Percentiles rank a stretch among this genome's conserved stretches.
Evolutionary conservation across 768 basidiomycete species (phyloP).

Genomic region (Lactarius akahatsu): DNA sequence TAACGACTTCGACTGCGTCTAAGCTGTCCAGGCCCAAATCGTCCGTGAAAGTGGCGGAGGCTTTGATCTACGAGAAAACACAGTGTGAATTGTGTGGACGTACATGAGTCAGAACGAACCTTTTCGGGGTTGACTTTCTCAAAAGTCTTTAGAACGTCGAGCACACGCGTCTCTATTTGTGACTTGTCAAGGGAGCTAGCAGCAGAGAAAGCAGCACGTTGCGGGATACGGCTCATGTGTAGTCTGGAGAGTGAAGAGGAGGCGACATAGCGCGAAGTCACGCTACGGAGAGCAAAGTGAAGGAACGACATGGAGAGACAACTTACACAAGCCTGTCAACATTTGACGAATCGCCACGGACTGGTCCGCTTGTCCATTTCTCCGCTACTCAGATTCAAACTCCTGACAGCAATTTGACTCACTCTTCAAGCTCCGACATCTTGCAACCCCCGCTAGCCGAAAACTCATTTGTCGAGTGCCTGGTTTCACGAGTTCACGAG

Average conservation of each 20-base stretch:
- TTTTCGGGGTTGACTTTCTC: slow-evolving; percentile 83
- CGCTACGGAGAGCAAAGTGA: slow-evolving; percentile 24
- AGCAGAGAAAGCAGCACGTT: slow-evolving; percentile 60
- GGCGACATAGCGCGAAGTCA: slow-evolving; percentile 41
- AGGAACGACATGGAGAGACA: slow-evolving; percentile 25
- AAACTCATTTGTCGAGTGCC: too few species aligned
- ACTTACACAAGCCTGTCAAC: not conserved
- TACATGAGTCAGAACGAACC: slow-evolving; percentile 39
- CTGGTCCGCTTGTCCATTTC: too few species aligned
- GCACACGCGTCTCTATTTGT: slow-evolving; percentile 68
- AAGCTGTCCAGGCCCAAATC: slow-evolving; percentile 94
- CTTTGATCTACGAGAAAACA: slow-evolving; percentile 52
- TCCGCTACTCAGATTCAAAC: too few species aligned
- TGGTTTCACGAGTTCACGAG: too few species aligned
- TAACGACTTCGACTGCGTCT: slow-evolving; percentile 96
- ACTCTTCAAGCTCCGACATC: too few species aligned
- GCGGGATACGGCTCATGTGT: slow-evolving; percentile 33
- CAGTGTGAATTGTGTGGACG: not conserved
- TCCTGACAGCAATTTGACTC: too few species aligned
- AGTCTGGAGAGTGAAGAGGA: slow-evolving; percentile 29
- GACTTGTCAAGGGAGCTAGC: slow-evolving; percentile 64
- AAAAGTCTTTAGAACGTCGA: slow-evolving; percentile 83
- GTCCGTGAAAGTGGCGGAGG: slow-evolving; percentile 64
- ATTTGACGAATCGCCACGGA: too few species aligned
- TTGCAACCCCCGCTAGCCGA: too few species aligned